Conservation (phyloP, 331 rosid genomes). For the Acacia pycnantha region DNA sequence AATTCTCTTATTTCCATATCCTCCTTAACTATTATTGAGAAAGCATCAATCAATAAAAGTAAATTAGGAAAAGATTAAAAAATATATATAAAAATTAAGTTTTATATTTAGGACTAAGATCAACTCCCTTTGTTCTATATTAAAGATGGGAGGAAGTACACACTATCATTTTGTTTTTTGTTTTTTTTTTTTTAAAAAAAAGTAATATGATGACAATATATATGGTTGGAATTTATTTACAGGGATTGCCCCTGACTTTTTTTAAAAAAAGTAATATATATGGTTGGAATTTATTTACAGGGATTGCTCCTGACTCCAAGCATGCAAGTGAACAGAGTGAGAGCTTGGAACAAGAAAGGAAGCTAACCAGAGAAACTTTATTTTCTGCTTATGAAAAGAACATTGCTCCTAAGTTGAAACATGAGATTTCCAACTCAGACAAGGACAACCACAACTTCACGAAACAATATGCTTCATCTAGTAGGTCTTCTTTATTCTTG, state of each 20-base stretch:
- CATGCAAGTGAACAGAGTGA: slow-evolving; percentile 54
- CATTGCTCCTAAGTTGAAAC: slow-evolving; percentile 59
- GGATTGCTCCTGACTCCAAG: slow-evolving; percentile 59
- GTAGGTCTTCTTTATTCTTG: slow-evolving; percentile 27
- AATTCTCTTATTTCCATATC: no score
- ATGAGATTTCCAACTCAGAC: slow-evolving; percentile 55
- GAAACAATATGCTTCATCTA: slow-evolving; percentile 44
- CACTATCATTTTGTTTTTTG: no score
- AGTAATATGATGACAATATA: not conserved
- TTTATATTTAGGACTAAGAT: no score
- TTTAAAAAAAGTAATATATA: no score
- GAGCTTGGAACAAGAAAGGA: slow-evolving; percentile 57
- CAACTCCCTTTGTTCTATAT: no score
- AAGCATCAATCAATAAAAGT: rapidly evolving
- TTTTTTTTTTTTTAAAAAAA: no score
- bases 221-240: slow-evolving; percentile 3
- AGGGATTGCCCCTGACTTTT: slow-evolving; percentile 61
- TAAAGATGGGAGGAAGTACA: no score
- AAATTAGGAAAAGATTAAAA: no score
- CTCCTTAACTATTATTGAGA: no score
- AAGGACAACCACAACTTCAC: slow-evolving; percentile 33
- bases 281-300: slow-evolving; percentile 33
- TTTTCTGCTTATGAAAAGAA: slow-evolving; percentile 66
- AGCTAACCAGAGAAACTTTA: slow-evolving; percentile 54
- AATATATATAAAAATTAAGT: no score